Percentiles rank a stretch among this genome's conserved stretches.
These are phyloP conservation scores for Gynostemma pentaphyllum DNA, from an alignment of 306 rosid species.

Conservation along the genomic window DNA sequence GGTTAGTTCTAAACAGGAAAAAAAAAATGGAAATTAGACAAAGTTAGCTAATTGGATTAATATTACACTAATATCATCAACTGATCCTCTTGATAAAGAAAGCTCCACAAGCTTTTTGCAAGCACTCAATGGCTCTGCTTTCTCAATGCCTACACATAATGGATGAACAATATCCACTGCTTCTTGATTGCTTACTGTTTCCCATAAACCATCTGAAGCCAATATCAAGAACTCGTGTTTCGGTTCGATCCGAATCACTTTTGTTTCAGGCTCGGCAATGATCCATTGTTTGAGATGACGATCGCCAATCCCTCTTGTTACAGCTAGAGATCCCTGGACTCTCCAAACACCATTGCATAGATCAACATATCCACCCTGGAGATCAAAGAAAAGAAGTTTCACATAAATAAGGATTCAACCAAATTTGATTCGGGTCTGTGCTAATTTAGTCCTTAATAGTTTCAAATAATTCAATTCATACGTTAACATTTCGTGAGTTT, in stretches of 20 bases:
- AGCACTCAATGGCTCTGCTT: slow-evolving; percentile 42
- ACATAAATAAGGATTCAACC: too few species aligned
- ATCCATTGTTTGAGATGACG: slow-evolving; percentile 68
- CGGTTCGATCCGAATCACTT: slow-evolving; percentile 42
- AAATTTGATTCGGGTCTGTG: too few species aligned
- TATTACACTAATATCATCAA: slow-evolving; percentile 80
- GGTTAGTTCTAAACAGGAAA: too few species aligned
- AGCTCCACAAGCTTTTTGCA: slow-evolving; percentile 75
- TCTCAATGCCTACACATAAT: slow-evolving; percentile 30
- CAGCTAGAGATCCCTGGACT: slow-evolving; percentile 83
- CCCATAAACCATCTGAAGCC: slow-evolving; percentile 98
- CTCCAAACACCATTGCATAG: slow-evolving; percentile 79
- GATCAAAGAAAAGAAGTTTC: not conserved
- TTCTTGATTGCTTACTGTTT: slow-evolving; percentile 85
- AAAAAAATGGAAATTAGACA: slow-evolving; percentile 11
- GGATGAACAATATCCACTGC: slow-evolving; percentile 76
- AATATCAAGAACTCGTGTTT: slow-evolving; percentile 72
- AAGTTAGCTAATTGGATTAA: slow-evolving; percentile 44
- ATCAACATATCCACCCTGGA: slow-evolving; percentile 95
- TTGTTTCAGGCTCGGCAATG: slow-evolving; percentile 84
- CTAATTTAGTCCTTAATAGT: too few species aligned
- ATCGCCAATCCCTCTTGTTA: slow-evolving; percentile 85
- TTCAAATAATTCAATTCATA: too few species aligned
- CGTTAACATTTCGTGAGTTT: too few species aligned
- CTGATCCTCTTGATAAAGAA: slow-evolving; percentile 63